Conservation (phyloP, 2,329 filamentous ascomycete species). For the Domatiomyces catenatus region DNA sequence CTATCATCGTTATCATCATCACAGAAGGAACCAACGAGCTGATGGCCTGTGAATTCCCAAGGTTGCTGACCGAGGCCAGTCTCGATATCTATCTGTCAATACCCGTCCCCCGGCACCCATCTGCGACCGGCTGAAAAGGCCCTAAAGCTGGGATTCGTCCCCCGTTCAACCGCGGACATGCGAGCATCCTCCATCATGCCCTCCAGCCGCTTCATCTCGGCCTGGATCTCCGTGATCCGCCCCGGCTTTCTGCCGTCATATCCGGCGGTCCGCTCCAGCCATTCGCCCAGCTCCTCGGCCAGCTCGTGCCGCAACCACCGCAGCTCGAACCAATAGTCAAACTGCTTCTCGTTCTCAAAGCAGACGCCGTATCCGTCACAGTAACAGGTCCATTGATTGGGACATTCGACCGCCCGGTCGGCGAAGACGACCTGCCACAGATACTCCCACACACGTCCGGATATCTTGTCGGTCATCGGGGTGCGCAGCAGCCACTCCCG, state of each 20-base stretch:
- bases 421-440: slow-evolving; percentile 50
- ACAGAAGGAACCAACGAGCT: no score
- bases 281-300: slow-evolving; percentile 27
- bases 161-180: slow-evolving; percentile 33
- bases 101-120: slow-evolving; percentile 43
- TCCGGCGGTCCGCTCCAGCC: slow-evolving; percentile 25
- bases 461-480: slow-evolving; percentile 38
- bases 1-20: no score
- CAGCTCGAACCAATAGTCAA: slow-evolving; percentile 34
- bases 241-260: slow-evolving; percentile 19
- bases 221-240: slow-evolving; percentile 29
- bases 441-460: slow-evolving; percentile 48
- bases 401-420: slow-evolving; percentile 30
- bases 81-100: slow-evolving; percentile 22
- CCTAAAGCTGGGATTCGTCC: slow-evolving; percentile 35
- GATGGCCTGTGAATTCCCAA: background rate
- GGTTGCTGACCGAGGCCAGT: background rate
- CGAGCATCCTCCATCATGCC: slow-evolving; percentile 28
- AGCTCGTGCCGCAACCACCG: slow-evolving; percentile 28
- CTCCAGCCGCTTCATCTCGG: slow-evolving; percentile 30
- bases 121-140: slow-evolving; percentile 38
- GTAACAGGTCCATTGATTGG: slow-evolving; percentile 41
- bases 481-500: slow-evolving; percentile 48
- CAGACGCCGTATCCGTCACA: slow-evolving; percentile 51
- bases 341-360: slow-evolving; percentile 38